Base-by-base conservation (phyloP, 1,284 basidiomycete genomes). In the Ceratobasidium papillatum region DNA sequence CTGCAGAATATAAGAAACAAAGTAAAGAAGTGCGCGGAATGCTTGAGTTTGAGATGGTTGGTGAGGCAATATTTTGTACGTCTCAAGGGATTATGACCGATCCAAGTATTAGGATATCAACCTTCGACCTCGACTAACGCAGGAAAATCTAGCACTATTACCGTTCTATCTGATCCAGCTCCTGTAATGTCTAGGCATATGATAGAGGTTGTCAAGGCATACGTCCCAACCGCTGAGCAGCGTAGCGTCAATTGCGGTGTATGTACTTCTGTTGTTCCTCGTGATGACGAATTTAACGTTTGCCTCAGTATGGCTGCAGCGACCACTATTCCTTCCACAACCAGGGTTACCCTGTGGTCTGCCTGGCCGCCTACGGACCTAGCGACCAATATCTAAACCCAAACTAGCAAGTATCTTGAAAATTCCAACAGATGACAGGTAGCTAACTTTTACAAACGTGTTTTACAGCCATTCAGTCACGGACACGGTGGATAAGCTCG, bases 21-120 rank as follows among this genome's bases (percentile, higher is more conserved):
- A 8, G 25, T 43, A 71, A 45, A 38, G n/a, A 43, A 1, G 75
- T 76, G 22, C 63, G 64, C n/a, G 75, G 51, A 14, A 76, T 76
- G 75, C 63, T 76, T 14, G 43, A 76, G 11, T 66, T 76, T 27
- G 75, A 76, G 51, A 76, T 76, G 75, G 63, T 74, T 27, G 65
- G 5, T 41, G 14, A 7, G 38, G 14, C 38, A 5, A 41, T 14
- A 41, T 14, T 41, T 41, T 41, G 38, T 34, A 36, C 49, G n/a
- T 41, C 17, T 32, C 54, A 19, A 41, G 27, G 19, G 19, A 25
- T 0, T 0, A 25, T 30, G 51, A 12, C 27, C 17, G 17, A 19
- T 59, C 27, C n/a, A n/a, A n/a, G n/a, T n/a, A n/a, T n/a, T n/a
- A n/a, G n/a, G n/a, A n/a, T n/a, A n/a, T n/a, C n/a, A n/a, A n/a